phyloP scores from a whole-genome alignment of 768 basidiomycete species.

The Mycena leptocephala region DNA sequence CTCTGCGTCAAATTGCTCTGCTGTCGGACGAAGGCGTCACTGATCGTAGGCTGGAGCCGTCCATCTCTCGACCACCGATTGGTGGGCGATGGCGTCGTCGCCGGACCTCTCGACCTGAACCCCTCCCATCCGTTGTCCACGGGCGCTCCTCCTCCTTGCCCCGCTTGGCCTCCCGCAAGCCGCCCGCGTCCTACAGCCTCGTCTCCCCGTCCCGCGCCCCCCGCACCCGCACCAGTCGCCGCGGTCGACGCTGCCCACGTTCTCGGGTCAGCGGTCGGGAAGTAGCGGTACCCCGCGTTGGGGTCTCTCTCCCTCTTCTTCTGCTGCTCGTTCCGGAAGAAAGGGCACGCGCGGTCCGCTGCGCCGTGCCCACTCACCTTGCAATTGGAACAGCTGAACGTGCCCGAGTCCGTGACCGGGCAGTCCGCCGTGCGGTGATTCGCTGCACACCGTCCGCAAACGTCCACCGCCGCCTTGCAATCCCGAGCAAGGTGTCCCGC shows the following conservation, averaged over 20 bases:
- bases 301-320: neutral
- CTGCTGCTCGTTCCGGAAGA: neutral
- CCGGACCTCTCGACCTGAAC: neutral
- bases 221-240: neutral
- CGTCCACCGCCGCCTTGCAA: neutral
- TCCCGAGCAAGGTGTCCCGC: neutral
- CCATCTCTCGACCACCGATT: neutral
- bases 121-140: neutral
- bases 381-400: constrained; percentile 4
- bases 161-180: neutral
- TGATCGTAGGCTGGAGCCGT: neutral
- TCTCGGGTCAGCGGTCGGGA: neutral
- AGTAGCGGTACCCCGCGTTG: neutral
- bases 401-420: neutral
- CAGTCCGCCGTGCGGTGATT: constrained; percentile 12
- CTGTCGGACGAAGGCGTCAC: neutral
- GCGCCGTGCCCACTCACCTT: constrained; percentile 8
- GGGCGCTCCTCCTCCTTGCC: neutral
- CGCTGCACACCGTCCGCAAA: neutral
- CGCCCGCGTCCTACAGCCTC: neutral
- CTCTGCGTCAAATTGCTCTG: no score
- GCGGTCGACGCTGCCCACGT: neutral
- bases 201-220: no score
- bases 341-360: neutral
- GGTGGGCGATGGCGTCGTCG: neutral